A percentile compares a stretch with the other conserved stretches of the same genome.
Evolutionary conservation across 768 basidiomycete species (phyloP).

Genomic region (Phallus indusiatus): DNA sequence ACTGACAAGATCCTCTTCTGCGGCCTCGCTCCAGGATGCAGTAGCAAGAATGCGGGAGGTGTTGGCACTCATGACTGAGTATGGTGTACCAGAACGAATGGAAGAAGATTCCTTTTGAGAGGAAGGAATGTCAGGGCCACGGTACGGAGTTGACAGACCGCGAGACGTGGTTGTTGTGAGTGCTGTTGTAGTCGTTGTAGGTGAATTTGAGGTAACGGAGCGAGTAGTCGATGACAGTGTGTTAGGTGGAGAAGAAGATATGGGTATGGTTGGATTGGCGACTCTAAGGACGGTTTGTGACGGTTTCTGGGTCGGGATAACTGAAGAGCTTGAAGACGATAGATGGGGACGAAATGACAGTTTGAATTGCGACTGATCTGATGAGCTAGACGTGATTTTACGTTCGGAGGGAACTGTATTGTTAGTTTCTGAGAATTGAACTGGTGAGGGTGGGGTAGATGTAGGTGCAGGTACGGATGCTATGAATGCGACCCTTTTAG

Average conservation of each 20-base stretch:
- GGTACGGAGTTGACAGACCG: slow-evolving; percentile 33
- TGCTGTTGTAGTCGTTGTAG: slow-evolving; percentile 29
- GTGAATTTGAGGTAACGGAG: slow-evolving; percentile 22
- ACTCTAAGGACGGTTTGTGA: neutral
- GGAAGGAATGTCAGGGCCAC: slow-evolving; percentile 33
- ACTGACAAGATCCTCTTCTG: slow-evolving; percentile 87
- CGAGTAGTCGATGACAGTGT: neutral
- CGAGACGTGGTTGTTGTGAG: slow-evolving; percentile 46
- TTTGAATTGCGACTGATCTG: slow-evolving; percentile 22
- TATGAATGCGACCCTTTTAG: slow-evolving; percentile 84
- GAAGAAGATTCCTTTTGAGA: slow-evolving; percentile 41
- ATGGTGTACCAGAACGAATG: slow-evolving; percentile 72
- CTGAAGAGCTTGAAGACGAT: slow-evolving; percentile 17
- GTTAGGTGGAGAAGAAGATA: slow-evolving; percentile 16
- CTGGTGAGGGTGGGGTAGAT: slow-evolving; percentile 44
- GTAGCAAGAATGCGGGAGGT: slow-evolving; percentile 67
- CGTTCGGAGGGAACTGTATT: neutral
- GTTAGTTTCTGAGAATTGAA: neutral
- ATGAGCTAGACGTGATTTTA: neutral
- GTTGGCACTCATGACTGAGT: slow-evolving; percentile 62
- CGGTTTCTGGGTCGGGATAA: neutral
- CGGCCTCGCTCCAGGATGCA: slow-evolving; percentile 86
- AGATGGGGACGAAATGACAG: slow-evolving; percentile 34
- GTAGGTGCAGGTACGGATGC: slow-evolving; percentile 76
- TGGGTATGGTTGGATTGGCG: slow-evolving; percentile 19